A percentile compares a stretch with the other conserved stretches of the same genome.
These are phyloP conservation scores for Hypoxylon fuscum DNA, from an alignment of 495 filamentous ascomycete genomes.

Conservation along the genomic window DNA sequence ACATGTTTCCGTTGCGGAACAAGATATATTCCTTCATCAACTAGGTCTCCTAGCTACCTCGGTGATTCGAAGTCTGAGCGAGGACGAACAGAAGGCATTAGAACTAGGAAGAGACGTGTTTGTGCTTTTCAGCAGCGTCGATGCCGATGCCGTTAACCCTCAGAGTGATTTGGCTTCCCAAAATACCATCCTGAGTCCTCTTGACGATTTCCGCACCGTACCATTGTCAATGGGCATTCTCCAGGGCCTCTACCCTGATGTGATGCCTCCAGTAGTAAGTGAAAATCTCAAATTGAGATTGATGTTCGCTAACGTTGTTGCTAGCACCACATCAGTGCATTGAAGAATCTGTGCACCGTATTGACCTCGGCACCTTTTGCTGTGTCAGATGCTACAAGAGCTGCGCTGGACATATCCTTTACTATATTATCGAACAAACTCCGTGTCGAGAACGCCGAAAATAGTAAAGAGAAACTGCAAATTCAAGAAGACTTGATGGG, in stretches of 20 bases:
- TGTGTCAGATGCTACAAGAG: constrained; percentile 28
- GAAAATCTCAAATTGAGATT: not conserved
- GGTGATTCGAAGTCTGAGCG: constrained; percentile 37
- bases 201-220: constrained; percentile 30
- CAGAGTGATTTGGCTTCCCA: not conserved
- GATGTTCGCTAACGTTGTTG: constrained; percentile 2
- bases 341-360: constrained; percentile 18
- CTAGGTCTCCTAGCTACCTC: constrained; percentile 37
- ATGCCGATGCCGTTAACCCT: not conserved
- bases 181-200: constrained; percentile 15
- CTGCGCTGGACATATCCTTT: constrained; percentile 30
- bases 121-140: constrained; percentile 38
- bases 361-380: constrained; percentile 3
- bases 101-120: constrained; percentile 45
- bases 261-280: constrained; percentile 50
- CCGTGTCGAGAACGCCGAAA: constrained; percentile 11
- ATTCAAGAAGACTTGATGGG: constrained; percentile 14
- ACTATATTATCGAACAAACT: constrained; percentile 42
- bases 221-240: constrained; percentile 54
- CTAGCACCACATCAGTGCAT: constrained; percentile 30
- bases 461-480: constrained; percentile 6
- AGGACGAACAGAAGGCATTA: constrained; percentile 40
- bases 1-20: not conserved
- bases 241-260: constrained; percentile 53
- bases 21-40: constrained; percentile 41